Conservation (phyloP, 768 basidiomycete genomes). For the Boletus sensibilis region DNA sequence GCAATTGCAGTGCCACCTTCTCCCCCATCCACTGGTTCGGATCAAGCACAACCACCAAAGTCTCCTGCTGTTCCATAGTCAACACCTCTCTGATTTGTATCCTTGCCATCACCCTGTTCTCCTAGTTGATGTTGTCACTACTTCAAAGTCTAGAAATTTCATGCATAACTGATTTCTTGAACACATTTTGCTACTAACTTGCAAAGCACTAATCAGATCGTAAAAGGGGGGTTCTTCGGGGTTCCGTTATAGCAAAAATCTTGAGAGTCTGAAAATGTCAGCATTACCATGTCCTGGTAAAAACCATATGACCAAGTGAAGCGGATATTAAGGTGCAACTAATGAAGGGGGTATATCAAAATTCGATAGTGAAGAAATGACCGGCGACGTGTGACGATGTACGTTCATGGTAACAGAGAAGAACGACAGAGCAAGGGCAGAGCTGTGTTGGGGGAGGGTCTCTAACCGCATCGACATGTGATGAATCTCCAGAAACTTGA, state of each 20-base stretch:
- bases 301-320: constrained; percentile 35
- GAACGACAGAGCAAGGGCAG: constrained; percentile 18
- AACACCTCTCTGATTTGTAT: not conserved
- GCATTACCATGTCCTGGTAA: constrained; percentile 30
- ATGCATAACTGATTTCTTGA: constrained; percentile 13
- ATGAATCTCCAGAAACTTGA: constrained; percentile 63
- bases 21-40: not conserved
- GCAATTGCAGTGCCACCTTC: constrained; percentile 1
- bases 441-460: constrained; percentile 6
- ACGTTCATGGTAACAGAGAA: constrained; percentile 27
- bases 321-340: constrained; percentile 37
- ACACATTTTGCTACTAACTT: constrained; percentile 23
- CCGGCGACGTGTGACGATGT: constrained; percentile 31
- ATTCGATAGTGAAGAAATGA: constrained; percentile 38
- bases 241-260: constrained; percentile 28
- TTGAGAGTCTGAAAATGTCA: constrained; percentile 25
- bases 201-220: constrained; percentile 34
- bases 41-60: not conserved
- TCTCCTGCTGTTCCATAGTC: not conserved
- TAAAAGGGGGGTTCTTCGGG: constrained; percentile 21
- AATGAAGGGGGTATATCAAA: constrained; percentile 36
- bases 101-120: not conserved
- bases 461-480: constrained; percentile 74
- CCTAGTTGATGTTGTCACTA: constrained; percentile 1
- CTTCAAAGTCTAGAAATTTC: not conserved